Base-by-base conservation (phyloP, 495 filamentous ascomycete species). In the Hypoxylon lenormandii region DNA sequence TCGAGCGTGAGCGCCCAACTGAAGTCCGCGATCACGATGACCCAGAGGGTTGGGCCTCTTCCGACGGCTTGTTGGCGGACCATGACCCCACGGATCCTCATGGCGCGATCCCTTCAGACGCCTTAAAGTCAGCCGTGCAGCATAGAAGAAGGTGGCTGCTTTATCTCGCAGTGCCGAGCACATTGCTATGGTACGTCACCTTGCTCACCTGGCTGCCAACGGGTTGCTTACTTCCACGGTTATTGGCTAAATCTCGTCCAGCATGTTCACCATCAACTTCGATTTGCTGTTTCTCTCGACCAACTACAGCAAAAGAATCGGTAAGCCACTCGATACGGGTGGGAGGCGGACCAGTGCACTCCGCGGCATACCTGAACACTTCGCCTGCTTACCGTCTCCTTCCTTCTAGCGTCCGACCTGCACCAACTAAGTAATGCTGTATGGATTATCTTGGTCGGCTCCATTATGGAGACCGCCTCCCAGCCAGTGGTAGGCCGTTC, bases 221-320 rank as follows among this genome's bases (percentile, higher is more conserved):
- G 8, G 22, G 15, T 15, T 22, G 30, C 11, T 22, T 38, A 40
- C 7, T 22, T 38, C 13, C 18, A 40, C 33, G 50, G 12, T 15
- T 15, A 15, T 33, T 11, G 26, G 33, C 50, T 53, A 53, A 53
- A 40, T 3, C 11, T 6, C 8, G 3, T 6, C 18, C 8, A 46
- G 54, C 54, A 58, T 48, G 45, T 48, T 48, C 21, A 58, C 45
- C 21, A 58, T 58, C 40, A 58, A 46, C 40, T 46, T 48, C 26
- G 54, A 46, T 47, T 40, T 58, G 21, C 10, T 58, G 28, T 58
- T 58, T 15, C 21, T 58, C 8, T 58, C 40, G 38, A 46, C 40
- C 54, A 48, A 58, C 45, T 46, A 58, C 28, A 30, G 54, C 40
- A 46, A 48, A n/a, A 58, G 54, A 38, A 53, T 53, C 33, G 50